phyloP scores from a whole-genome alignment of 805 yeast genomes.

The Yarrowia sp. region DNA sequence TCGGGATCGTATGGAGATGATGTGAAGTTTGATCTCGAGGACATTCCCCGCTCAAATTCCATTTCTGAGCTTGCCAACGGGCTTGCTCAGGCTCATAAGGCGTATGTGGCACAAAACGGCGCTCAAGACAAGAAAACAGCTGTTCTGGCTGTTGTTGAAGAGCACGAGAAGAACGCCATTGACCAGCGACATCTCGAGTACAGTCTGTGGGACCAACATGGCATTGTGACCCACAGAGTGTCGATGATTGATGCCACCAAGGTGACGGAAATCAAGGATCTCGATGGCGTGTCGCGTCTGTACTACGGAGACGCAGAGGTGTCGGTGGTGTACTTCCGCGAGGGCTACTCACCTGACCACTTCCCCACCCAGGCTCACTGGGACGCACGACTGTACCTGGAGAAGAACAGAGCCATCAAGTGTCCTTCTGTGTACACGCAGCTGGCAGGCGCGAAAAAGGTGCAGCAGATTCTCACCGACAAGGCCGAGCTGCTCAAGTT shows the following conservation, averaged over 20 bases:
- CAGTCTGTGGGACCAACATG: constrained; percentile 62
- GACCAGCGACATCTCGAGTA: constrained; percentile 90
- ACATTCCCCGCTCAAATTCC: constrained; percentile 74
- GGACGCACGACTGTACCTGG: constrained; percentile 77
- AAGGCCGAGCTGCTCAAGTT: constrained; percentile 58
- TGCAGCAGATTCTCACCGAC: constrained; percentile 85
- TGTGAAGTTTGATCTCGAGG: constrained; percentile 51
- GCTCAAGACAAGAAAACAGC: constrained; percentile 43
- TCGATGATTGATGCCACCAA: constrained; percentile 65
- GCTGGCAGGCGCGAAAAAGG: constrained; percentile 89
- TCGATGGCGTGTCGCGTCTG: constrained; percentile 48
- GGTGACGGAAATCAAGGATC: constrained; percentile 53
- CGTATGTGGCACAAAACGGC: constrained; percentile 53
- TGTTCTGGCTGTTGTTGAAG: constrained; percentile 83
- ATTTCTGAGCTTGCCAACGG: constrained; percentile 68
- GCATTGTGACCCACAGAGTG: constrained; percentile 68
- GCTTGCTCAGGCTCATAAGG: constrained; percentile 66
- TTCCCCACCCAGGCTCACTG: constrained; percentile 72
- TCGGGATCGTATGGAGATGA: constrained; percentile 49
- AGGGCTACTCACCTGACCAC: constrained; percentile 88
- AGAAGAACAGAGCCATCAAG: constrained; percentile 79
- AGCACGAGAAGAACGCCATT: constrained; percentile 83
- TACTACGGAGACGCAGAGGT: constrained; percentile 65
- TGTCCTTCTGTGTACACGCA: constrained; percentile 92
- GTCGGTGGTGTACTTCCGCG: constrained; percentile 86